Evolutionary conservation across 768 basidiomycete species (phyloP).

Genomic region (Crucibulum laeve): DNA sequence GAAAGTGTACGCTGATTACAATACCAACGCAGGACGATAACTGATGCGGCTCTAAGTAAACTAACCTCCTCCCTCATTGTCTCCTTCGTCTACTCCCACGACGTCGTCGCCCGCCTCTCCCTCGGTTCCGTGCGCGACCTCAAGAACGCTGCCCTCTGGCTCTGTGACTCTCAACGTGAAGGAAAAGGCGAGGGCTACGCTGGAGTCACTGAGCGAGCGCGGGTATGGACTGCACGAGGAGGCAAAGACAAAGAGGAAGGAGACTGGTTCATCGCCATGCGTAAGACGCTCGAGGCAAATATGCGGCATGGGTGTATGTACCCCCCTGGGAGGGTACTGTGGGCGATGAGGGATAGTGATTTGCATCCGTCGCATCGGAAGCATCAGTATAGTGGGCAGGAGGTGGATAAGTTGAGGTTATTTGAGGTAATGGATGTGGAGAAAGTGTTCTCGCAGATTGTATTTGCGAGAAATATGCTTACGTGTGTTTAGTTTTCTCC

Average conservation of each 20-base stretch:
- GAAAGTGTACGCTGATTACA: not conserved
- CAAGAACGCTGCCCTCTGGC: slow-evolving; percentile 68
- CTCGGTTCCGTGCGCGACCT: slow-evolving; percentile 76
- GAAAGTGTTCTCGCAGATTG: slow-evolving; percentile 73
- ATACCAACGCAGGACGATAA: not conserved
- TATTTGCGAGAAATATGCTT: slow-evolving; percentile 82
- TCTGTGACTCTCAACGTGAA: slow-evolving; percentile 63
- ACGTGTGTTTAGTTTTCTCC: slow-evolving; percentile 38
- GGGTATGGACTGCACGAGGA: slow-evolving; percentile 48
- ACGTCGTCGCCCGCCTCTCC: slow-evolving; percentile 75
- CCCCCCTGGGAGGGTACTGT: slow-evolving; percentile 74
- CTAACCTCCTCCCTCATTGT: slow-evolving; percentile 51
- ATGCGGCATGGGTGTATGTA: slow-evolving; percentile 72
- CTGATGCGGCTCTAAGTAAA: not conserved
- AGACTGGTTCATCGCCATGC: slow-evolving; percentile 70
- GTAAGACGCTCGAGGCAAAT: slow-evolving; percentile 82
- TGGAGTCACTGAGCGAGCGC: slow-evolving; percentile 43
- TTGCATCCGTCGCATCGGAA: slow-evolving; percentile 55
- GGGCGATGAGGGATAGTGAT: slow-evolving; percentile 75
- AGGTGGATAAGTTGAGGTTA: slow-evolving; percentile 54
- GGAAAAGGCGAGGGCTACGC: slow-evolving; percentile 51
- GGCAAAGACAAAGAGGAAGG: slow-evolving; percentile 52
- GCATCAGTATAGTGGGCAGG: slow-evolving; percentile 8
- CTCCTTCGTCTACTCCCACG: slow-evolving; percentile 81
- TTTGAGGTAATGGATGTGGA: slow-evolving; percentile 79